Percentiles rank a stretch among this genome's conserved stretches.
Evolutionary conservation across 2,329 filamentous ascomycete species (phyloP).

Genomic region (Pseudogymnoascus verrucosus): DNA sequence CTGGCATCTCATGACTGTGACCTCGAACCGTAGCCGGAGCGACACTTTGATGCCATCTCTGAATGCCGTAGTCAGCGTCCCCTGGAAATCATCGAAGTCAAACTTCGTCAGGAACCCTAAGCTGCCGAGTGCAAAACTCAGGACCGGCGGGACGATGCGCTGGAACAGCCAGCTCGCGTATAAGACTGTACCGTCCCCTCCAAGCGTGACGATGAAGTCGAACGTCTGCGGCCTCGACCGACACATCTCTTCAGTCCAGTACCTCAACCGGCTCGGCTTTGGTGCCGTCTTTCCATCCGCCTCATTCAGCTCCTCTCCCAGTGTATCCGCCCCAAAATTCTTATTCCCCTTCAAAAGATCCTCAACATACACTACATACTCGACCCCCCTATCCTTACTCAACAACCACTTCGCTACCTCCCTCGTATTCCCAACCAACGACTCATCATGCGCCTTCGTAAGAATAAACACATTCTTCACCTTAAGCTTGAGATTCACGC

Average conservation of each 20-base stretch:
- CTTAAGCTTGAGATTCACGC: constrained; percentile 71
- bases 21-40: constrained; percentile 81
- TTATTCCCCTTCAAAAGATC: constrained; percentile 62
- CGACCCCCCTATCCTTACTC: constrained; percentile 54
- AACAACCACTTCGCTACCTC: constrained; percentile 77
- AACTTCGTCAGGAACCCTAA: constrained; percentile 96
- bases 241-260: constrained; percentile 79
- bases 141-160: constrained; percentile 82
- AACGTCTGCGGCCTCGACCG: constrained; percentile 73
- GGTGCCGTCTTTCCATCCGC: constrained; percentile 23
- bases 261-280: constrained; percentile 50
- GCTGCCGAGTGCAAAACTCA: constrained; percentile 86
- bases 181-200: constrained; percentile 92
- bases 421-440: constrained; percentile 67
- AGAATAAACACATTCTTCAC: constrained; percentile 80
- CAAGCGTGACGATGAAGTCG: constrained; percentile 86
- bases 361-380: constrained; percentile 78
- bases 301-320: constrained; percentile 37
- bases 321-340: constrained; percentile 62
- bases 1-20: constrained; percentile 80
- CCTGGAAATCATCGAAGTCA: constrained; percentile 69
- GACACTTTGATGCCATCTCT: constrained; percentile 81
- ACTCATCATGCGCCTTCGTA: constrained; percentile 84
- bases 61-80: constrained; percentile 65
- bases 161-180: constrained; percentile 98